Base-by-base conservation (phyloP, 2,329 filamentous ascomycete genomes). In the Thyridium curvatum region DNA sequence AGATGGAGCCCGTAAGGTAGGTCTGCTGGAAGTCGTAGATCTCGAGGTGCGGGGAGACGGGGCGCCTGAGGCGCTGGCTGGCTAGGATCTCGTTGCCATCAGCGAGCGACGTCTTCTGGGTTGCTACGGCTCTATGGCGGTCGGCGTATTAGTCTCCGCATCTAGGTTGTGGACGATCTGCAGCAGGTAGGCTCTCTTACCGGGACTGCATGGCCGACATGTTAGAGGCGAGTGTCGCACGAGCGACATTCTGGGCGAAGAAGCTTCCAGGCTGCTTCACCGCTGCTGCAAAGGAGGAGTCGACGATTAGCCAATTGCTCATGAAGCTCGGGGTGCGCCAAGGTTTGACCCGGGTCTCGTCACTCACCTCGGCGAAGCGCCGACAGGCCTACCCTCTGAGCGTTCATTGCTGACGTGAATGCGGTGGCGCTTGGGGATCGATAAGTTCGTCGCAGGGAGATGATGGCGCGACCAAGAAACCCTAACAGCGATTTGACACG, bases 11-110 rank as follows among this genome's bases (percentile, higher is more conserved):
- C 51, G 74, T 73, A 63, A 86, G 82, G 83, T 82, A 95, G 52
- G 87, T 93, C 67, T 96, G 85, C 64, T 87, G 80, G 43, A 84
- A 77, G 62, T 79, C 76, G 80, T 96, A 96, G 76, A 94, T 90
- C 56, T 68, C 61, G 46, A 96, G 78, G 60, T 96, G 89, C 40
- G 90, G 90, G 34, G 87, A 76, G 53, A 95, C 74, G 58, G 90
- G 90, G 38, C 90, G 90, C 56, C 74, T 66, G 40, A 83, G 74
- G 54, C 90, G 90, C 72, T 96, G 90, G 56, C 79, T 70, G 54
- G 77, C 82, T 58, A 96, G 86, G 65, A 94, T 78, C 50, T 74
- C 59, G 48, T 75, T 54, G 47, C 65, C 76, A 45, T 82, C 69
- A 38, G 62, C 51, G 38, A 66, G 61, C 44, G 74, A 68, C 53